Base-by-base conservation (phyloP, 108 stramenopile genomes). In the Nitzschia putrida region DNA sequence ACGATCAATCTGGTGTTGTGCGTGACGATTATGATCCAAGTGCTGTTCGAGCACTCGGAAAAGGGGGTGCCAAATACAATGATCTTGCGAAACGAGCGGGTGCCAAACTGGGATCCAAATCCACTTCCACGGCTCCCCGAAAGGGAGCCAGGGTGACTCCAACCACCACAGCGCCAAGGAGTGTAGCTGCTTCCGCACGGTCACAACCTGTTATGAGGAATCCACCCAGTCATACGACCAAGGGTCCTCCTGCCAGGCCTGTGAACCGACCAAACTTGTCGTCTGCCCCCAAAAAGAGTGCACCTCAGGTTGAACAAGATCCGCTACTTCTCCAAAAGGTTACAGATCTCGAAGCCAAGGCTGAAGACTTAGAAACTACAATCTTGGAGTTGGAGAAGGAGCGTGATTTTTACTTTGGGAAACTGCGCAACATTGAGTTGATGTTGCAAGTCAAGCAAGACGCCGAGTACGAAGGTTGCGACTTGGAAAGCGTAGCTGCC, bases 351-450 rank as follows among this genome's bases (percentile, higher is more conserved):
- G 66, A 83, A 60, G 18, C 34, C 11, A 56, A 68, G 53, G 41
- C 78, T 2, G 64, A 77, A n/a, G 89, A 86, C 59, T 47, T 84
- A 0, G 81, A 91, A 61, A 75, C 78, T 42, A 70, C 83, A 13
- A 59, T 93, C 12, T 66, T 71, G 23, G 89, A 84, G 5, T 53
- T 90, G 2, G 93, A 97, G 57, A 89, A 82, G 60, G 96, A 94
- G 67, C 73, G 91, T 14, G 96, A 99, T 67, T 99, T 98, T 69
- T 99, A 99, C 77, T 98, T 98, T 72, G 86, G 94, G 23, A 99
- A 99, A 74, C 81, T 99, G 24, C 74, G 97, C 38, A 94, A 89
- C 26, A 82, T 98, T 45, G 98, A 98, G 76, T 75, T 94, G 25
- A 84, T 96, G 85, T 69, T 98, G 65, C 96, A 97, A 74, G 84